phyloP scores from a whole-genome alignment of 805 yeast species.

The Isabelozyma heimii region DNA sequence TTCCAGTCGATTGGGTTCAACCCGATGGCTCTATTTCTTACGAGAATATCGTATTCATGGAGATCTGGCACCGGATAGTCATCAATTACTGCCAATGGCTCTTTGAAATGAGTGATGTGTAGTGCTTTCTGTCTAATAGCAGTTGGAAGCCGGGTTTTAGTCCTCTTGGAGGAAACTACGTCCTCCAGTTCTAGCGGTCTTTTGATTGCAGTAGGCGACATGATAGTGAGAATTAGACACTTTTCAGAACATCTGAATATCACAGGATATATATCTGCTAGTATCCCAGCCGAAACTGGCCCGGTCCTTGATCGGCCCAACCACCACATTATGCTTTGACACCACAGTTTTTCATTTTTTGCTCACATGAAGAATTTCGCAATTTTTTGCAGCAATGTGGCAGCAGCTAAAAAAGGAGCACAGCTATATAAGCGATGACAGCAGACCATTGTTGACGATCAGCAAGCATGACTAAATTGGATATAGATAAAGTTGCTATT shows the following conservation, averaged over 20 bases:
- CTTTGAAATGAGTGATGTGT: slow-evolving; percentile 14
- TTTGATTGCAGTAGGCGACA: neutral
- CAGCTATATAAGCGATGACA: neutral
- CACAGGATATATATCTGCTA: neutral
- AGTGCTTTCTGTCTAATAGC: slow-evolving; percentile 10
- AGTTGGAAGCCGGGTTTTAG: neutral
- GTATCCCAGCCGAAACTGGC: neutral
- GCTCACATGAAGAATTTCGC: neutral
- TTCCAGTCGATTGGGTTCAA: slow-evolving; percentile 52
- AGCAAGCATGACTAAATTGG: slow-evolving; percentile 6
- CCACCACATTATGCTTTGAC: neutral
- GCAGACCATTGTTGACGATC: too few relatives aligned
- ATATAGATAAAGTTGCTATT: slow-evolving; percentile 21
- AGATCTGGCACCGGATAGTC: slow-evolving; percentile 17
- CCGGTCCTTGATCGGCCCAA: neutral
- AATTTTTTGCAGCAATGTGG: neutral
- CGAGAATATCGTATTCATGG: slow-evolving; percentile 18
- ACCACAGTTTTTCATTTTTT: neutral
- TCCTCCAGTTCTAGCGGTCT: neutral
- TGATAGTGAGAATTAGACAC: neutral
- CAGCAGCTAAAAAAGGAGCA: neutral
- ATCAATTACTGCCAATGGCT: slow-evolving; percentile 14
- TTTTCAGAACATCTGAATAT: neutral
- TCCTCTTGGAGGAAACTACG: neutral
- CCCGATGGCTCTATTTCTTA: slow-evolving; percentile 32